Base-by-base conservation (phyloP, 257 asterid genomes). In the Buddleja alternifolia region DNA sequence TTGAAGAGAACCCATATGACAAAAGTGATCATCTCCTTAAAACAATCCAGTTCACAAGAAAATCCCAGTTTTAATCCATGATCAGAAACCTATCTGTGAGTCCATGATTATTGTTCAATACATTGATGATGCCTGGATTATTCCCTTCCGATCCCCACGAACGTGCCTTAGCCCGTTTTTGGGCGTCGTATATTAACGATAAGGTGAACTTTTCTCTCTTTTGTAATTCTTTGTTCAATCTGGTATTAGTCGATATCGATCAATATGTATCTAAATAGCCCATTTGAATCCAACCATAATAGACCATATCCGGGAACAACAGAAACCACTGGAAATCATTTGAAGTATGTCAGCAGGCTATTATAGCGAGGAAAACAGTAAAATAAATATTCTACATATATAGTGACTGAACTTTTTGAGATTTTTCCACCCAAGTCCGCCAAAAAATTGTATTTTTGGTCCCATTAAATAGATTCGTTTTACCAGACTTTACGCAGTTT, bases 161-260 rank as follows among this genome's bases (percentile, higher is more conserved):
- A 24, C 83, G 84, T 0, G 78, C 92, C 69, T 42, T 58, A 0
- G 73, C 85, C 46, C 81, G 83, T 5, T 85, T 83, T 29, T 85
- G 87, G 92, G 78, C 82, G 19, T 66, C 79, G 50, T 85, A 85
- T 9, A 41, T 85, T 9, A 82, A 85, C 40, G 78, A 80, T 0
- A 78, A 72, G 78, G 85, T 85, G 60, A 3, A 8, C 6, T 0
- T 34, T 1, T 0, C 1, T 14, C 19, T 24, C 29, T 14, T 32
- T 50, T 39, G n/a, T n/a, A 16, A 46, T 46, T 46, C 53, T 12
- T 15, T 10, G 53, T 15, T 46, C 8, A 0, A 5, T 51, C 16
- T n/a, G n/a, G n/a, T n/a, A n/a, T n/a, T n/a, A n/a, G n/a, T n/a
- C n/a, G n/a, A n/a, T n/a, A n/a, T n/a, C n/a, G n/a, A n/a, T n/a